Percentiles rank a stretch among this genome's conserved stretches.
Conservation (phyloP, 306 rosid species). For the Pterocarpus santalinus region DNA sequence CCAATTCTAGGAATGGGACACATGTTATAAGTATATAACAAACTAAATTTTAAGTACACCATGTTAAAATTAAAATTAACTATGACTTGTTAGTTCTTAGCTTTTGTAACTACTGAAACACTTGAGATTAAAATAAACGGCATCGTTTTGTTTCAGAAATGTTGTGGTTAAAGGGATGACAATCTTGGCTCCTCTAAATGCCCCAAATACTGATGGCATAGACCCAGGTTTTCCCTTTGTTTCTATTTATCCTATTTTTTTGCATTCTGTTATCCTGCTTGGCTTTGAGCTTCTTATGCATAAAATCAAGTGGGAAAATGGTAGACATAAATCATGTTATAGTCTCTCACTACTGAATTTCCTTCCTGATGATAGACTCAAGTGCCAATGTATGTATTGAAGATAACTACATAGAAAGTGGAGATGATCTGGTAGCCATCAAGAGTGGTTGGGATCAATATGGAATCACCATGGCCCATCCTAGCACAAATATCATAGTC, state of each 20-base stretch:
- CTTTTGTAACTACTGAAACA: constrained; percentile 35
- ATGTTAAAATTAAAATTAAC: not conserved
- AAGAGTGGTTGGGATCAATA: constrained; percentile 99
- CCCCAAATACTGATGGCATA: constrained; percentile 95
- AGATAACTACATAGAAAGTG: constrained; percentile 96
- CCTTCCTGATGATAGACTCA: constrained; percentile 66
- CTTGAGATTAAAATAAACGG: constrained; percentile 19
- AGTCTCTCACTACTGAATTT: constrained; percentile 23
- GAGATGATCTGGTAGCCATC: constrained; percentile 94
- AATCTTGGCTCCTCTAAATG: constrained; percentile 92
- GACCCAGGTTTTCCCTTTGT: constrained; percentile 77
- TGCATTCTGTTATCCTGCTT: constrained; percentile 14
- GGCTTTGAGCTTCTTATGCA: not conserved
- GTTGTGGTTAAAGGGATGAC: constrained; percentile 95
- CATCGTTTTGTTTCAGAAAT: constrained; percentile 68
- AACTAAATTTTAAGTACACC: constrained; percentile 8
- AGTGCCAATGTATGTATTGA: constrained; percentile 84
- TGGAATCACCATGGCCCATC: constrained; percentile 77
- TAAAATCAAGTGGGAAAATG: constrained; percentile 1
- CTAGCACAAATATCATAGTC: constrained; percentile 80
- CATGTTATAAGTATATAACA: not conserved
- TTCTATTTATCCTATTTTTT: not conserved
- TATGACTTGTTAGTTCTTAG: not conserved
- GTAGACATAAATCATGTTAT: not conserved
- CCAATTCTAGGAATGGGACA: constrained; percentile 3